Percentiles rank a stretch among this genome's conserved stretches.
Conservation (phyloP, 129 eudicot genomes). For the Heracleum sosnowskyi region DNA sequence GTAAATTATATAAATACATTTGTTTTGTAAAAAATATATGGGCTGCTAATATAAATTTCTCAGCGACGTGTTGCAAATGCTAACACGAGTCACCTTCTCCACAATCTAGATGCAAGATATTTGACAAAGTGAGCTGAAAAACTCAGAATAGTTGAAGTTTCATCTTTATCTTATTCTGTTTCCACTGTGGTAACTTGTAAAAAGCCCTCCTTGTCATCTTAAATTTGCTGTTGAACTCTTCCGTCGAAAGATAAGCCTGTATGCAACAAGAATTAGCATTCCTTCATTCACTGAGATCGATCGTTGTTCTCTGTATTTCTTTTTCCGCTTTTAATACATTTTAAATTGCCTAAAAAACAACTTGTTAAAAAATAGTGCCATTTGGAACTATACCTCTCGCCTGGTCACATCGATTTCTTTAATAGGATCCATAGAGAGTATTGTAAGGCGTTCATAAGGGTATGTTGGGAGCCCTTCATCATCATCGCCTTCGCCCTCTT, state of each 20-base stretch:
- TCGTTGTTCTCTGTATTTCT: neutral
- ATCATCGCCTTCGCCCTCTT: slow-evolving; percentile 56
- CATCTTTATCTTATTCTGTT: slow-evolving; percentile 82
- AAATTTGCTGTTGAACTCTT: slow-evolving; percentile 70
- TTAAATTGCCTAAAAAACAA: neutral
- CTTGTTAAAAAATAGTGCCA: no score
- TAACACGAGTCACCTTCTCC: neutral
- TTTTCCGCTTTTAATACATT: neutral
- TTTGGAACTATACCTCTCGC: slow-evolving; percentile 57
- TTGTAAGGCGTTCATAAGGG: slow-evolving; percentile 70
- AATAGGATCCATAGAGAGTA: slow-evolving; percentile 57
- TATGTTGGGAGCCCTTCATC: slow-evolving; percentile 59
- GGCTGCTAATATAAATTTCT: no score
- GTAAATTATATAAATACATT: no score
- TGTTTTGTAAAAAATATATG: no score
- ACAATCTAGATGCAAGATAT: neutral
- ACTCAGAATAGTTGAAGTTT: slow-evolving; percentile 49
- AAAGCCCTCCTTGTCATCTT: slow-evolving; percentile 71
- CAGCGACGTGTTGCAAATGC: no score
- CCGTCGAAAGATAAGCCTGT: slow-evolving; percentile 71
- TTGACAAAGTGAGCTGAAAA: neutral
- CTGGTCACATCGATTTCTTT: slow-evolving; percentile 60
- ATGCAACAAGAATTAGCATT: neutral
- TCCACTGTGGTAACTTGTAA: slow-evolving; percentile 85
- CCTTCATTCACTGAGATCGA: neutral